Base-by-base conservation (phyloP, 805 yeast genomes). In the Candida awuae region DNA sequence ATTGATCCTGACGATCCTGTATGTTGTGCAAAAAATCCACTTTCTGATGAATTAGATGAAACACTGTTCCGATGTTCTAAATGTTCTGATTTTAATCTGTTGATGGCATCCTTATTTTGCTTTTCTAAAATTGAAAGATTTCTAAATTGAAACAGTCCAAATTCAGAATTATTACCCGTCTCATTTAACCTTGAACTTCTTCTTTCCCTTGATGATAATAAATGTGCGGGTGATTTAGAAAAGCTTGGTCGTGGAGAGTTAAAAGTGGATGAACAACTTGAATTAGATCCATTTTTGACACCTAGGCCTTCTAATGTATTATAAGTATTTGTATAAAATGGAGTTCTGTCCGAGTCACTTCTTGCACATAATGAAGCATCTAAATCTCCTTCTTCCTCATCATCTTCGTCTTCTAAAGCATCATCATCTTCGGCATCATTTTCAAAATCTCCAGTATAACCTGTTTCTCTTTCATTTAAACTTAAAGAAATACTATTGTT, bases 61-160 rank as follows among this genome's bases (percentile, higher is more conserved):
- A 58, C 42, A 41, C 63, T 57, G 25, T 50, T 54, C 16, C 64
- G 41, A 49, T 75, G 78, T 47, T 78, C 84, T 47, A 80, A 48
- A 57, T 85, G 94, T 56, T 90, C 97, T 22, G 70, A 80, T 53
- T 87, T 84, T 54, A 92, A 71, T 46, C 95, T 67, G 52, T 84
- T 84, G 46, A 92, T 86, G 12, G 84, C 88, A 61, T 88, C 97
- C 54, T 85, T 86, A 55, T 92, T 92, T 8, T 95, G 97, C 51
- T 83, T 84, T 50, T 92, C 97, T 40, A 94, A 69, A 6, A 92
- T 92, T 4, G 90, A 80, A 45, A 92, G 63, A 56, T 92, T 92
- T 48, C 96, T 70, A 62, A 84, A 92, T 43, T 84, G 80, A 59
- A 92, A 92, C 4, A 92, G 80, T 0, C 99, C 99, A 70, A 92